Percentiles rank a stretch among this genome's conserved stretches.
These are phyloP conservation scores for Phaffia tasmanica DNA, from an alignment of 768 basidiomycete species.

Conservation along the genomic window DNA sequence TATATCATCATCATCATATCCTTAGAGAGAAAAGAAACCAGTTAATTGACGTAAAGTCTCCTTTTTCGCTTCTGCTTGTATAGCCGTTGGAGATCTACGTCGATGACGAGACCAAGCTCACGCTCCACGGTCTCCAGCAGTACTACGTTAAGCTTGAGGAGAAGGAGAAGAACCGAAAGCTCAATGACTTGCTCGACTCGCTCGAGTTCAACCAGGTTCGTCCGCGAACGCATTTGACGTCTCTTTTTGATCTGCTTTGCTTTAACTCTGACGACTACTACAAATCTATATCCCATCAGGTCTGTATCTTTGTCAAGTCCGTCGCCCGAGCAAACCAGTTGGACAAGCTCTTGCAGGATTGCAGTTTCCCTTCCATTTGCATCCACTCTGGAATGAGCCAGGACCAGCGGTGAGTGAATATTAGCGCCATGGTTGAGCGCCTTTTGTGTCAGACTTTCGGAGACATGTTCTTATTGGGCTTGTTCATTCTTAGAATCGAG, in stretches of 20 bases:
- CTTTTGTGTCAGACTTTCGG: not conserved
- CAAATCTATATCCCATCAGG: slow-evolving; percentile 46
- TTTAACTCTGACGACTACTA: not conserved
- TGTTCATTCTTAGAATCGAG: slow-evolving; percentile 52
- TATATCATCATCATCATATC: not conserved
- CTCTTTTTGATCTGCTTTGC: not conserved
- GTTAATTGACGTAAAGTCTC: slow-evolving; percentile 10
- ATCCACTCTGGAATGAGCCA: slow-evolving; percentile 92
- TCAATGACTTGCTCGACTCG: slow-evolving; percentile 88
- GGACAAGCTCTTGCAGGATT: slow-evolving; percentile 88
- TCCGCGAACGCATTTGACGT: not conserved
- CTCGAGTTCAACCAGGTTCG: slow-evolving; percentile 95
- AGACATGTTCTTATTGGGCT: not conserved
- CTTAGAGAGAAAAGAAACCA: no score
- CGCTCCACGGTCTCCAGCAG: slow-evolving; percentile 94
- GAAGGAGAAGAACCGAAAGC: slow-evolving; percentile 85
- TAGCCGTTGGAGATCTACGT: slow-evolving; percentile 99
- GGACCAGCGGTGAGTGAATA: slow-evolving; percentile 71
- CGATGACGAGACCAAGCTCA: slow-evolving; percentile 97
- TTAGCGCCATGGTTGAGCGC: not conserved
- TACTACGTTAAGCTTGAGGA: slow-evolving; percentile 97
- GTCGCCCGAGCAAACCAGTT: slow-evolving; percentile 92
- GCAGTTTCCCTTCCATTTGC: slow-evolving; percentile 95
- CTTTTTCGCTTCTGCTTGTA: slow-evolving; percentile 2
- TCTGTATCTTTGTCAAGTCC: slow-evolving; percentile 98